phyloP scores from a whole-genome alignment of 345 rosid species.

The Bruguiera parviflora region DNA sequence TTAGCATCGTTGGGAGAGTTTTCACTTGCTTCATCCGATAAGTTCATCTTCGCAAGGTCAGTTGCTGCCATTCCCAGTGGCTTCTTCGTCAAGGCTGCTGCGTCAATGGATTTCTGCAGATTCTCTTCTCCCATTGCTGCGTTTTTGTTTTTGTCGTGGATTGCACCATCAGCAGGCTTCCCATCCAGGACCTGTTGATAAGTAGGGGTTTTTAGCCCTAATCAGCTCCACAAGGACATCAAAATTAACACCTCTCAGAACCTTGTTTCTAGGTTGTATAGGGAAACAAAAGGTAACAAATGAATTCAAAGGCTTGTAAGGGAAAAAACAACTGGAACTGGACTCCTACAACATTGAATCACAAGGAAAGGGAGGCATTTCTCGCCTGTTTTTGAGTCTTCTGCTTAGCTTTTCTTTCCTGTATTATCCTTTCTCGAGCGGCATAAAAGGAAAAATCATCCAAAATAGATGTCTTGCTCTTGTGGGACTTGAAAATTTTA shows the following conservation, averaged over 20 bases:
- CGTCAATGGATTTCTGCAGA: conserved; percentile 15
- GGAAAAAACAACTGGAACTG: not conserved
- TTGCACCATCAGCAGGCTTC: conserved; percentile 16
- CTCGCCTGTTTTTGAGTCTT: conserved; percentile 52
- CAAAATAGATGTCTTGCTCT: conserved; percentile 22
- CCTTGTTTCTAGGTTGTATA: too few species aligned
- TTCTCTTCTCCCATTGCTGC: conserved; percentile 14
- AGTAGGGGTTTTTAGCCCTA: not conserved
- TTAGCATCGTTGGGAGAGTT: conserved; percentile 6
- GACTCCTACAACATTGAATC: too few species aligned
- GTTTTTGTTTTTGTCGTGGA: conserved; percentile 6
- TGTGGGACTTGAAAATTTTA: conserved; percentile 24
- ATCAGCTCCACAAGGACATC: not conserved
- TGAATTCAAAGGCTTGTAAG: not conserved
- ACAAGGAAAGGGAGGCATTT: not conserved
- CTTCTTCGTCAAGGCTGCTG: conserved; percentile 8
- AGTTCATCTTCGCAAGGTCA: conserved; percentile 14
- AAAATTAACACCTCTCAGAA: not conserved
- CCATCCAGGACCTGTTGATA: conserved; percentile 26
- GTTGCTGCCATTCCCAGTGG: not conserved
- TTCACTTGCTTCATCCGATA: conserved; percentile 17
- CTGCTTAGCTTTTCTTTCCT: conserved; percentile 28
- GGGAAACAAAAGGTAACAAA: too few species aligned
- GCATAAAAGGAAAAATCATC: conserved; percentile 30
- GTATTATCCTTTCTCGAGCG: conserved; percentile 25